Conservation (phyloP, 164 flowering plant genomes). For the Saururus chinensis region DNA sequence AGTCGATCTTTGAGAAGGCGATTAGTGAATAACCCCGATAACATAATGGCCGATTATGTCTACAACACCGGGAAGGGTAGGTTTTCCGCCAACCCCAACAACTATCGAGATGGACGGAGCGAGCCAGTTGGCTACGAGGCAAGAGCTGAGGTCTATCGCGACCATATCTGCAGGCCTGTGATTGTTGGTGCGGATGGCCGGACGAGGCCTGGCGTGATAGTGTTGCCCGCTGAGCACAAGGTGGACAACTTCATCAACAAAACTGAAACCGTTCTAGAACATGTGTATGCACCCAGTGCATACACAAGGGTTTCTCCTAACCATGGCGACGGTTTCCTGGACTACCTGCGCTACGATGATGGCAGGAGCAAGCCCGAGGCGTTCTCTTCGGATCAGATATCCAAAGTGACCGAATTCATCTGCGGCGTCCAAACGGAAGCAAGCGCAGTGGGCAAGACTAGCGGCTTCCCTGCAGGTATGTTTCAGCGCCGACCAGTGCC, state of each 20-base stretch:
- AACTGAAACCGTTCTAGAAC: constrained; percentile 18
- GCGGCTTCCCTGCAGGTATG: constrained; percentile 4
- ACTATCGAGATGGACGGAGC: constrained; percentile 11
- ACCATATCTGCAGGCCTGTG: constrained; percentile 27
- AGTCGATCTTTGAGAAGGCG: background rate
- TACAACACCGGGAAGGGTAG: constrained; percentile 6
- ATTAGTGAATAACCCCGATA: background rate
- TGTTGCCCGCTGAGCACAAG: constrained; percentile 5
- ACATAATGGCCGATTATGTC: constrained; percentile 10
- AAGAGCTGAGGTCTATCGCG: constrained; percentile 8
- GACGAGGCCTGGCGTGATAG: constrained; percentile 14
- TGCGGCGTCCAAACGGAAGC: constrained; percentile 4
- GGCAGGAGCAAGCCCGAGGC: background rate
- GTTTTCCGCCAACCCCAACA: constrained; percentile 4
- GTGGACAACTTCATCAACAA: constrained; percentile 7
- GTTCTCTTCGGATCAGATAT: background rate
- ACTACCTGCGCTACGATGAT: background rate
- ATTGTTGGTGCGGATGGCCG: constrained; percentile 29
- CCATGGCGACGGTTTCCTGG: constrained; percentile 1
- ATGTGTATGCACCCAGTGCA: constrained; percentile 11
- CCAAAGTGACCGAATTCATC: constrained; percentile 19
- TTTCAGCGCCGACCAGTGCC: constrained; percentile 15
- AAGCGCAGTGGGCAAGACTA: constrained; percentile 20
- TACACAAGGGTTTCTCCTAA: constrained; percentile 4
- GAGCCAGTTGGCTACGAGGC: constrained; percentile 5